Evolutionary conservation across 2,329 filamentous ascomycete species (phyloP), one percentile per base, ranked within the genome.

Genomic region (Hypoxylon sp.): DNA sequence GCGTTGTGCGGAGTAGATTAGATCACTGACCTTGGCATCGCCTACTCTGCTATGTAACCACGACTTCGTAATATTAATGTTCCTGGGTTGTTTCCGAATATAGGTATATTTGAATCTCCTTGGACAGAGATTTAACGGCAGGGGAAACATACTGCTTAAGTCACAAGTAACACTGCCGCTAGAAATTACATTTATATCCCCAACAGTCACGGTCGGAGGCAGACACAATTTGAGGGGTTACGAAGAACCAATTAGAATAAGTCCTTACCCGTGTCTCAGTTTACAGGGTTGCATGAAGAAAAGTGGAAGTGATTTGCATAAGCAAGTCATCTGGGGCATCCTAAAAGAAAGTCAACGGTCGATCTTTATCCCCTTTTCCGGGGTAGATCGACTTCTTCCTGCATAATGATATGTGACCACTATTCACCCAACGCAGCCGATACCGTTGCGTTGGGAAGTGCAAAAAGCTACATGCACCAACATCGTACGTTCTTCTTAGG

Each of bases 401-500:
- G 25, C 13, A 13, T 34, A 32, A 14, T 48, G 23, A 55, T 57
- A 48, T 41, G 43, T n/a, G 13, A 13, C 17, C 17, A 11, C 28
- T 25, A 28, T 30, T 43, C 38, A 28, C 17, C 9, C 38, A 45
- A 45, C 6, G 25, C 11, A 46, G 28, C 53, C 53, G 53, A 46
- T 48, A 57, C 53, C 53, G 48, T 34, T 48, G 25, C 28, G 21
- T 36, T 57, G 41, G 53, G 41, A 48, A 23, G 28, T 48, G 53
- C 53, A 48, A 36, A 21, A 56, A 48, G 48, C n/a, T 17, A 13
- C 23, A 21, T 28, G 13, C 53, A 25, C 53, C 41, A 57, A 46
- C 53, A 13, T 21, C 43, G 48, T 48, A 57, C 25, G 3, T 21
- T 25, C 17, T 36, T n/a, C 17, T 57, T 32, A 23, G 5, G 5